phyloP scores from a whole-genome alignment of 176 grass and related monocot genomes.

The Oryza glumipatula region DNA sequence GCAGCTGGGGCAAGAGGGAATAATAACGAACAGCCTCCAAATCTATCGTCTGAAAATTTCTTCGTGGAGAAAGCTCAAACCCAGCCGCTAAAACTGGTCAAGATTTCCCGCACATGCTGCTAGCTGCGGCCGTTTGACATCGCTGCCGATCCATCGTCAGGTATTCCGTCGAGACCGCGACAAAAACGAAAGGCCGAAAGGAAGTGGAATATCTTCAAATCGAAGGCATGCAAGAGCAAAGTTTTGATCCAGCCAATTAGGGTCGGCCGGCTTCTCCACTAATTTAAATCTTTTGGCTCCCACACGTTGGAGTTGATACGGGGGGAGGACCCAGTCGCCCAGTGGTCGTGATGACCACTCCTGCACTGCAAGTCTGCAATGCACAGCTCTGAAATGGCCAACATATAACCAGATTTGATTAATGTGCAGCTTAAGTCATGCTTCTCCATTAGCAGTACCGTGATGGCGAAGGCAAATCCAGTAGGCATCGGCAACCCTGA shows the following conservation, averaged over 20 bases:
- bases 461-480: not conserved
- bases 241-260: not conserved
- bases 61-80: not conserved
- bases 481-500: not conserved
- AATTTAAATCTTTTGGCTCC: not conserved
- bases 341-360: conserved; percentile 27
- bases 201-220: not conserved
- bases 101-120: not conserved
- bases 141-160: not conserved
- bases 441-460: conserved; percentile 21
- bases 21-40: not conserved
- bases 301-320: conserved; percentile 34
- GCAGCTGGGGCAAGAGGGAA: not conserved
- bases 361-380: not conserved
- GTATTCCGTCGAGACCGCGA: conserved; percentile 33
- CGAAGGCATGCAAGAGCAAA: not conserved
- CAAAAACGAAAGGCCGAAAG: not conserved
- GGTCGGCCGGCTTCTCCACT: not conserved
- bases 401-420: not conserved
- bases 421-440: conserved; percentile 31
- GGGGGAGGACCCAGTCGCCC: not conserved
- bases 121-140: not conserved
- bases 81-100: not conserved
- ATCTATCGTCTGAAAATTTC: not conserved
- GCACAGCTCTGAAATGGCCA: not conserved